Conservation (phyloP, 2,329 filamentous ascomycete genomes). For the Beauveria bassiana region DNA sequence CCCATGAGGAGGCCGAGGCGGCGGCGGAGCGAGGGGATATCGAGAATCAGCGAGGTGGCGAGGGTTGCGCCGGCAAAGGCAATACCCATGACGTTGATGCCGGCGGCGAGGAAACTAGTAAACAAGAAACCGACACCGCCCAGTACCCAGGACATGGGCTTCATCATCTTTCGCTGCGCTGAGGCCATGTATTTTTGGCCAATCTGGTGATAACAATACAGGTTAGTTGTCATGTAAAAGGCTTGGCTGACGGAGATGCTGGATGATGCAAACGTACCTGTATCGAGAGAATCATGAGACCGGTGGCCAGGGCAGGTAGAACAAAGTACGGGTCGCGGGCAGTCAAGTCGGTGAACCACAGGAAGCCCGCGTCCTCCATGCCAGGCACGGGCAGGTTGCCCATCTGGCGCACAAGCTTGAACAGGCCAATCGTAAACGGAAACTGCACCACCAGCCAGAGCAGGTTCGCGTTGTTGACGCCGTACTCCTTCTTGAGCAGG, state of each 20-base stretch:
- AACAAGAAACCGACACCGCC: slow-evolving; percentile 35
- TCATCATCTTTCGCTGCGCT: slow-evolving; percentile 29
- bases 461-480: slow-evolving; percentile 25
- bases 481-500: slow-evolving; percentile 29
- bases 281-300: slow-evolving; percentile 49
- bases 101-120: slow-evolving; percentile 40
- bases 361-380: slow-evolving; percentile 58
- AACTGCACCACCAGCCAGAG: slow-evolving; percentile 37
- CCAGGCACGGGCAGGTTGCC: slow-evolving; percentile 70
- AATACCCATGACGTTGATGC: slow-evolving; percentile 40
- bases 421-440: slow-evolving; percentile 73
- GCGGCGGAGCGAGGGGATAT: slow-evolving; percentile 30
- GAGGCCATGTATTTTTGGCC: slow-evolving; percentile 20
- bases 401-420: slow-evolving; percentile 71
- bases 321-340: slow-evolving; percentile 69
- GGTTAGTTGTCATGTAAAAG: too few relatives aligned
- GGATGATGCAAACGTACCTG: slow-evolving; percentile 29
- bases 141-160: slow-evolving; percentile 36
- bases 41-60: slow-evolving; percentile 30
- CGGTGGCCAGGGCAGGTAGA: slow-evolving; percentile 56
- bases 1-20: slow-evolving; percentile 30
- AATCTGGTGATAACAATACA: slow-evolving; percentile 20
- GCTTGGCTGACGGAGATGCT: too few relatives aligned
- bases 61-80: slow-evolving; percentile 31
- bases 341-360: slow-evolving; percentile 77